A percentile compares a stretch with the other conserved stretches of the same genome.
Evolutionary conservation across 805 yeast species (phyloP).

Genomic region (Metschnikowia continentalis): DNA sequence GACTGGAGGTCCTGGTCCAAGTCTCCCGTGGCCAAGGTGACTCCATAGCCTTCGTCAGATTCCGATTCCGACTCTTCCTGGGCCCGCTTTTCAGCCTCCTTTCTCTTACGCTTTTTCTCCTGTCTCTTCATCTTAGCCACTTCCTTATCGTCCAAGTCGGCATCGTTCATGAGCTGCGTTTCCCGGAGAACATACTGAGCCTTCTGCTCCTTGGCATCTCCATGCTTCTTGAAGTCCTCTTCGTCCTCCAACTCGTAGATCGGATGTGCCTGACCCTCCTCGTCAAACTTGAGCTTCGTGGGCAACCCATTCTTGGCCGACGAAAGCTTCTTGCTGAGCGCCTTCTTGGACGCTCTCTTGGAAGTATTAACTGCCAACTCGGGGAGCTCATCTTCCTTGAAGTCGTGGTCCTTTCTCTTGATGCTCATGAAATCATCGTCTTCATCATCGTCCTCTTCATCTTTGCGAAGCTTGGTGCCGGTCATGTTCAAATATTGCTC

Average conservation of each 20-base stretch:
- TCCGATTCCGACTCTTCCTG: conserved; percentile 37
- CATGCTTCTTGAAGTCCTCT: conserved; percentile 75
- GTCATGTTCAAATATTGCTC: conserved; percentile 82
- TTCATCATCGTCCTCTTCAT: conserved; percentile 40
- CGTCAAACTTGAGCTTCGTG: conserved; percentile 82
- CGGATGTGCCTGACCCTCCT: conserved; percentile 90
- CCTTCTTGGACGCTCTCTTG: conserved; percentile 79
- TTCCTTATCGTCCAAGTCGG: conserved; percentile 75
- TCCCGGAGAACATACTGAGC: conserved; percentile 63
- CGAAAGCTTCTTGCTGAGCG: conserved; percentile 79
- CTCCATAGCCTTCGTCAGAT: conserved; percentile 26
- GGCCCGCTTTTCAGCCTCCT: conserved; percentile 64
- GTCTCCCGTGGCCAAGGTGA: conserved; percentile 34
- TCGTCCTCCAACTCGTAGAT: conserved; percentile 88
- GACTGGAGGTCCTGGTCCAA: conserved; percentile 46
- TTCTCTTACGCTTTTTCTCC: conserved; percentile 85
- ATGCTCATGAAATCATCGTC: conserved; percentile 74
- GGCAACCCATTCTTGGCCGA: conserved; percentile 60
- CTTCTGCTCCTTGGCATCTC: conserved; percentile 66
- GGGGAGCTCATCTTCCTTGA: conserved; percentile 63
- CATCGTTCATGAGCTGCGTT: conserved; percentile 59
- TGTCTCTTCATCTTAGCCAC: conserved; percentile 71
- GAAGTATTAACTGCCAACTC: conserved; percentile 64
- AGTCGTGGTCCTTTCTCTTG: conserved; percentile 70
- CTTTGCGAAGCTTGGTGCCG: conserved; percentile 28